Percentiles rank a stretch among this genome's conserved stretches.
These are phyloP conservation scores for Fusarium continuum DNA, from an alignment of 2,329 filamentous ascomycete species.

Conservation along the genomic window DNA sequence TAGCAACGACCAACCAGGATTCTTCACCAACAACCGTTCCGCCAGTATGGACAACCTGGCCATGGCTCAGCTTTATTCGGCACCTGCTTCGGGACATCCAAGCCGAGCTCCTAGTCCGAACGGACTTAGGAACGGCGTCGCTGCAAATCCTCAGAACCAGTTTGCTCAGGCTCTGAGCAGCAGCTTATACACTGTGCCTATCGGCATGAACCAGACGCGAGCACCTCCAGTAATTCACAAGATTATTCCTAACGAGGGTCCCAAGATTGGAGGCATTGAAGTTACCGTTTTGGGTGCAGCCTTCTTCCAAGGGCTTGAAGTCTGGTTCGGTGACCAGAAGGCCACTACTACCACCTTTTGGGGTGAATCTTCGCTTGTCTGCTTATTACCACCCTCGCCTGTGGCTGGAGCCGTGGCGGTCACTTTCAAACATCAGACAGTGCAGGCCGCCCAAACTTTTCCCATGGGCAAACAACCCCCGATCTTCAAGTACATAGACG, in stretches of 20 bases:
- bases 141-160: slow-evolving; percentile 54
- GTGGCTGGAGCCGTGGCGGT: slow-evolving; percentile 75
- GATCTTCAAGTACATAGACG: slow-evolving; percentile 78
- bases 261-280: slow-evolving; percentile 84
- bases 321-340: slow-evolving; percentile 78
- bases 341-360: slow-evolving; percentile 80
- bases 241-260: slow-evolving; percentile 83
- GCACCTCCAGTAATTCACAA: slow-evolving; percentile 74
- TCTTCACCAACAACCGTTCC: slow-evolving; percentile 65
- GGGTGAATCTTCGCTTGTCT: slow-evolving; percentile 82
- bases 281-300: slow-evolving; percentile 84
- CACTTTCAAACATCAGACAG: slow-evolving; percentile 67
- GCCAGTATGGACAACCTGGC: slow-evolving; percentile 72
- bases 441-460: slow-evolving; percentile 50
- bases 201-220: slow-evolving; percentile 60
- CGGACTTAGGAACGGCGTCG: slow-evolving; percentile 57
- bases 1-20: slow-evolving; percentile 67
- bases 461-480: slow-evolving; percentile 54
- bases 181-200: slow-evolving; percentile 60
- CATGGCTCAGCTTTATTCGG: slow-evolving; percentile 73
- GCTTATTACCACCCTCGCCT: slow-evolving; percentile 76
- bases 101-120: slow-evolving; percentile 82
- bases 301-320: slow-evolving; percentile 79
- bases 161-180: slow-evolving; percentile 59
- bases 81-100: slow-evolving; percentile 75